Percentiles rank a stretch among this genome's conserved stretches.
Evolutionary conservation across 164 flowering plant genomes (phyloP).

Genomic region (Pachysandra terminalis): DNA sequence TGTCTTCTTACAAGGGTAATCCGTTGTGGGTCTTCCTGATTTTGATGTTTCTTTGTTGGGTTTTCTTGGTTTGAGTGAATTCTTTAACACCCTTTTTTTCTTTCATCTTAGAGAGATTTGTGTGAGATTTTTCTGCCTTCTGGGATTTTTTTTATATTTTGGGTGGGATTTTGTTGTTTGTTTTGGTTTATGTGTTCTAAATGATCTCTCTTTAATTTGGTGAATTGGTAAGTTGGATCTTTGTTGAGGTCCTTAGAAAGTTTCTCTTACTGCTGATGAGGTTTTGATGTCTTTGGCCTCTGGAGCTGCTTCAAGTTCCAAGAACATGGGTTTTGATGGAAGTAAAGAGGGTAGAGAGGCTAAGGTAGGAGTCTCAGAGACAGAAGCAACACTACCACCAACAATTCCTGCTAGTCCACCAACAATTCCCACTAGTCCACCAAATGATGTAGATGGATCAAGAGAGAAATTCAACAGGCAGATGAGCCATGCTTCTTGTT

Average conservation of each 20-base stretch:
- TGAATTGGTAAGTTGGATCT: neutral
- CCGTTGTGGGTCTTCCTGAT: slow-evolving; percentile 16
- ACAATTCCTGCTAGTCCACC: slow-evolving; percentile 10
- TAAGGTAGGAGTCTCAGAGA: slow-evolving; percentile 18
- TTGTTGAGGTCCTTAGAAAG: neutral
- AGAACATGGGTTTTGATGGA: slow-evolving; percentile 55
- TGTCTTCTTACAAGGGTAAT: slow-evolving; percentile 13
- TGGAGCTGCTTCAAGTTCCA: slow-evolving; percentile 42
- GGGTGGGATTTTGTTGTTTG: slow-evolving; percentile 1
- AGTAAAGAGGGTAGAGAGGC: slow-evolving; percentile 11
- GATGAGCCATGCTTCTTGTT: slow-evolving; percentile 41
- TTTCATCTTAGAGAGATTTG: neutral
- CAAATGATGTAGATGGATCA: slow-evolving; percentile 23
- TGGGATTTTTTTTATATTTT: neutral
- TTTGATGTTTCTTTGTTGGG: slow-evolving; percentile 18
- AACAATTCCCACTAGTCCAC: too few relatives aligned
- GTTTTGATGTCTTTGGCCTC: slow-evolving; percentile 50
- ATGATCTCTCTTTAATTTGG: neutral
- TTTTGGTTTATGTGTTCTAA: neutral
- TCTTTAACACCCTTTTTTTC: too few relatives aligned
- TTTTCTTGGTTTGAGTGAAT: slow-evolving; percentile 17
- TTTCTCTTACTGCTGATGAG: neutral
- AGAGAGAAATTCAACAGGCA: slow-evolving; percentile 26
- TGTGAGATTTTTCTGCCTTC: neutral
- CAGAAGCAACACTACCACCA: neutral